Conservation (phyloP, 2,329 filamentous ascomycete genomes). For the Raffaelea arxii region DNA sequence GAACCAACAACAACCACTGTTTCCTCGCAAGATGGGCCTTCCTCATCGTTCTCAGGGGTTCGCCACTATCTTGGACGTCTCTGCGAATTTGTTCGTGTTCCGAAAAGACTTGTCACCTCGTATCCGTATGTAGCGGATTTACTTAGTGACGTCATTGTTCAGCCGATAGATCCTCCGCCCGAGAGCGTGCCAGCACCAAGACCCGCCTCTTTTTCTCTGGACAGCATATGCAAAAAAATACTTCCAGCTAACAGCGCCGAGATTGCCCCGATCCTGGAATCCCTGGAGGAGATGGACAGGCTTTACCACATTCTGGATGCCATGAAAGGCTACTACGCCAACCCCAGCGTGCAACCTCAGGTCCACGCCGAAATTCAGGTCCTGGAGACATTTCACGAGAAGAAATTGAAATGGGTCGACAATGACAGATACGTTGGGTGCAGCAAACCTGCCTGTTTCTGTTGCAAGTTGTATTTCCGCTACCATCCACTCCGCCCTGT, state of each 20-base stretch:
- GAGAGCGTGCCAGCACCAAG: constrained; percentile 13
- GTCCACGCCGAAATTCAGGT: constrained; percentile 38
- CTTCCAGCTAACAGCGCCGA: constrained; percentile 3
- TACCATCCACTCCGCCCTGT: constrained; percentile 25
- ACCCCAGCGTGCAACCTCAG: constrained; percentile 17
- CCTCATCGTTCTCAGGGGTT: constrained; percentile 17
- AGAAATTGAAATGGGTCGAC: constrained; percentile 22
- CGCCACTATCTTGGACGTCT: constrained; percentile 35
- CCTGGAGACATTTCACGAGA: constrained; percentile 33
- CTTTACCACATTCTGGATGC: constrained; percentile 14
- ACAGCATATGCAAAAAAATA: constrained; percentile 24
- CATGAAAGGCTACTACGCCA: constrained; percentile 18
- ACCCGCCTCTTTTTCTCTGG: constrained; percentile 20
- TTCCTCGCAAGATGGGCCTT: neutral
- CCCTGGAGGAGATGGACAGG: constrained; percentile 18
- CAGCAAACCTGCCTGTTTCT: constrained; percentile 42
- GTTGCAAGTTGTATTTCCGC: constrained; percentile 34
- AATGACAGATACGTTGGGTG: constrained; percentile 36
- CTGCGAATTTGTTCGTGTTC: constrained; percentile 29
- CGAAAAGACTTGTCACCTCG: constrained; percentile 26
- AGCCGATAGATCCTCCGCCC: constrained; percentile 14
- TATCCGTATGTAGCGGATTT: constrained; percentile 19
- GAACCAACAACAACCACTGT: neutral
- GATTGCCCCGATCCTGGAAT: neutral
- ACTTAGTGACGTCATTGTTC: constrained; percentile 18